A percentile compares a stretch with the other conserved stretches of the same genome.
phyloP scores from a whole-genome alignment of 1,284 basidiomycete genomes.

The Phellopilus nigrolimitatus region DNA sequence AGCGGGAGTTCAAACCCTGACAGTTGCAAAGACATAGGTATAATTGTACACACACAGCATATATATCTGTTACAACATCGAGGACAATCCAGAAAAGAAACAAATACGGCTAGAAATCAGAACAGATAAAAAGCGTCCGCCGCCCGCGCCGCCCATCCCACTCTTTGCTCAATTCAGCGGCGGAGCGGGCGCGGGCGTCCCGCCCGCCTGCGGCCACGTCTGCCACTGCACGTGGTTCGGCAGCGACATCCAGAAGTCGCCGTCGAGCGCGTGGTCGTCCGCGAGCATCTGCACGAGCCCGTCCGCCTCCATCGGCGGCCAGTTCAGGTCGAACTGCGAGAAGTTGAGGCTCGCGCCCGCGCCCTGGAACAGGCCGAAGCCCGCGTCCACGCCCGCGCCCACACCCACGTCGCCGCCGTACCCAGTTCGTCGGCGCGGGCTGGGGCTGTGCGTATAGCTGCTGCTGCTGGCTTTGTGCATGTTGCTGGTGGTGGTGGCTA shows the following conservation, averaged over 20 bases:
- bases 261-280: constrained; percentile 19
- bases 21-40: too few species aligned
- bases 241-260: constrained; percentile 20
- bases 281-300: constrained; percentile 18
- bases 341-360: constrained; percentile 9
- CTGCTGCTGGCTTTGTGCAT: constrained; percentile 5
- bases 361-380: constrained; percentile 13
- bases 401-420: not conserved
- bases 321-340: constrained; percentile 20
- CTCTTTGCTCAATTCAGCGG: constrained; percentile 6
- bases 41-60: too few species aligned
- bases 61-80: too few species aligned
- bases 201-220: constrained; percentile 13
- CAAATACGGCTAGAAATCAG: too few species aligned
- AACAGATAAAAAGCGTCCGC: too few species aligned
- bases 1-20: too few species aligned
- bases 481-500: not conserved
- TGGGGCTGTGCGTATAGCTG: constrained; percentile 11
- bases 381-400: not conserved
- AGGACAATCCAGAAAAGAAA: too few species aligned
- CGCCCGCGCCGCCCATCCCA: too few species aligned
- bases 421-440: not conserved
- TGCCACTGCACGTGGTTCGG: constrained; percentile 18
- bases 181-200: constrained; percentile 1
- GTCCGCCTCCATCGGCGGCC: constrained; percentile 18